These are phyloP conservation scores for Didymella arachidicola DNA, from an alignment of 2,329 filamentous ascomycete genomes.

Conservation along the genomic window DNA sequence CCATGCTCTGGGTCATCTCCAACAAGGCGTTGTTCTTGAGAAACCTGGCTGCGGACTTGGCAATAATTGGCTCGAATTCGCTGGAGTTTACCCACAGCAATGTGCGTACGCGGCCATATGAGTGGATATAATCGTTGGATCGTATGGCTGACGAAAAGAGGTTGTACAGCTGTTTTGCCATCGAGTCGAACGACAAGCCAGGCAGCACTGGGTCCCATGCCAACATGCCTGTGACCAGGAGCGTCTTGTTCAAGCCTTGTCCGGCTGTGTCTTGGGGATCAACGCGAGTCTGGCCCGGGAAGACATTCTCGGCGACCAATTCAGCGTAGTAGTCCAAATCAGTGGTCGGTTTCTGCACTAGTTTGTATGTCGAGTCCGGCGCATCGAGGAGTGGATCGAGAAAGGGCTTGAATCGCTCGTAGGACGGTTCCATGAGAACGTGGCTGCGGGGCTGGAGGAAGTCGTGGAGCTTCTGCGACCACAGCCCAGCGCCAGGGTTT, in stretches of 20 bases:
- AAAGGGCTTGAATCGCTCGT: slow-evolving; percentile 64
- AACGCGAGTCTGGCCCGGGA: slow-evolving; percentile 63
- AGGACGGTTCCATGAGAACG: slow-evolving; percentile 79
- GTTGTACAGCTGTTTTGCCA: slow-evolving; percentile 66
- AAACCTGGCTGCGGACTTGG: slow-evolving; percentile 64
- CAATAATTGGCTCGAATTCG: slow-evolving; percentile 67
- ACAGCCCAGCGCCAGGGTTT: slow-evolving; percentile 80
- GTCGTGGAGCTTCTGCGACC: slow-evolving; percentile 79
- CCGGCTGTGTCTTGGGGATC: slow-evolving; percentile 51
- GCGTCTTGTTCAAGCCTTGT: slow-evolving; percentile 69
- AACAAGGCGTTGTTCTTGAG: slow-evolving; percentile 65
- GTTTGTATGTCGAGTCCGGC: slow-evolving; percentile 59
- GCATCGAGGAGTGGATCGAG: slow-evolving; percentile 59
- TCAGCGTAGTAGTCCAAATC: slow-evolving; percentile 55
- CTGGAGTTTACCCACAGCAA: slow-evolving; percentile 73
- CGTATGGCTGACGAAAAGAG: slow-evolving; percentile 69
- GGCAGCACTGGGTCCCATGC: slow-evolving; percentile 54
- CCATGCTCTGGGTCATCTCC: slow-evolving; percentile 67
- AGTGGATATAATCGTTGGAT: slow-evolving; percentile 69
- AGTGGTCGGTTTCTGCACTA: slow-evolving; percentile 38
- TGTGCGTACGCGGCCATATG: slow-evolving; percentile 80
- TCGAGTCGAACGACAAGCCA: slow-evolving; percentile 61
- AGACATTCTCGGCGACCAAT: slow-evolving; percentile 59
- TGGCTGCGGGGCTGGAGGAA: slow-evolving; percentile 80
- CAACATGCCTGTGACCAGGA: slow-evolving; percentile 64